Evolutionary conservation across 108 stramenopile species (phyloP).

Genomic region (Skeletonema menzelii): DNA sequence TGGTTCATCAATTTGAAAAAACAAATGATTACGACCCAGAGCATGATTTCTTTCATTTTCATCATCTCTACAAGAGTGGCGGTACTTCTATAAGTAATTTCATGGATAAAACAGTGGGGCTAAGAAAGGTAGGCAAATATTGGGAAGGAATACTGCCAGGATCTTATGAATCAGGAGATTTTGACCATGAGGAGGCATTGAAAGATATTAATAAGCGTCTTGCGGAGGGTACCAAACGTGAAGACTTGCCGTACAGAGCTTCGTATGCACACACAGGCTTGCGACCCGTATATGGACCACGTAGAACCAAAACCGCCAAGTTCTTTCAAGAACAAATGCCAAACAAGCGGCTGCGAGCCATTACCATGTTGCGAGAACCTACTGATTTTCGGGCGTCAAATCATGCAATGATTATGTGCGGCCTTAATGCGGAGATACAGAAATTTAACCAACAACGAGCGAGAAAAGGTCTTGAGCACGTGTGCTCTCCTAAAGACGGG

Average conservation of each 20-base stretch:
- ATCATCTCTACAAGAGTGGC: constrained; percentile 43
- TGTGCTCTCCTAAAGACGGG: constrained; percentile 33
- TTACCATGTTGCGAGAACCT: constrained; percentile 41
- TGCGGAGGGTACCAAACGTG: background rate
- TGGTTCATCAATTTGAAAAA: constrained; percentile 28
- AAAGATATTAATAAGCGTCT: constrained; percentile 27
- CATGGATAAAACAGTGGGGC: constrained; percentile 28
- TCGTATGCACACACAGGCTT: constrained; percentile 47
- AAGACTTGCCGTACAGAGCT: constrained; percentile 30
- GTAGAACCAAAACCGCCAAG: constrained; percentile 25
- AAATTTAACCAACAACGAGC: constrained; percentile 22
- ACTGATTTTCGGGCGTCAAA: constrained; percentile 41
- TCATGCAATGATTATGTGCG: constrained; percentile 57
- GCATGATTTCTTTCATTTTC: constrained; percentile 41
- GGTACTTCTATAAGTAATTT: constrained; percentile 40
- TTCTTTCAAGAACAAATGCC: constrained; percentile 39
- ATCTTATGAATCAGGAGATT: constrained; percentile 26
- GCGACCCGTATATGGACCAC: constrained; percentile 35
- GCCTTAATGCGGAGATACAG: constrained; percentile 34
- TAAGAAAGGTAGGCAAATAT: constrained; percentile 6
- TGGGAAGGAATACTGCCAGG: constrained; percentile 32
- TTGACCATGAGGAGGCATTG: constrained; percentile 43
- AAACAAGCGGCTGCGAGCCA: constrained; percentile 19
- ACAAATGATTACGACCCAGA: constrained; percentile 22
- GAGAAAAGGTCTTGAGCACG: constrained; percentile 7